Evolutionary conservation across 805 yeast genomes (phyloP), one percentile per base, ranked within the genome.

Genomic region (Saturnispora ahearnii): DNA sequence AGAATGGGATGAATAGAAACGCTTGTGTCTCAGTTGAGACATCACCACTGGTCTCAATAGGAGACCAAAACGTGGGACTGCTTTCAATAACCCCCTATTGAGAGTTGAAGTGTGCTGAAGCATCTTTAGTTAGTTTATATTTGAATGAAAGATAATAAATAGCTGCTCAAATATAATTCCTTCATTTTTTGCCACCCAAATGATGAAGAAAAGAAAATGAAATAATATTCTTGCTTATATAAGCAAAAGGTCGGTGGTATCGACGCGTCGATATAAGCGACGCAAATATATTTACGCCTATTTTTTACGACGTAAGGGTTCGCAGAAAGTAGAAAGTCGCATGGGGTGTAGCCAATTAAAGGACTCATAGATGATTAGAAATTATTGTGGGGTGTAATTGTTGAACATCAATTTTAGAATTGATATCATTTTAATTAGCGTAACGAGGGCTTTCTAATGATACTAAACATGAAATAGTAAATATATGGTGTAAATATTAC

Each of bases 1-100:
- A 5, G 56, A 48, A 11, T 32, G 29, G 2, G 58, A 49, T 5
- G 58, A 50, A 8, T 59, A 50, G 28, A 51, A 45, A 36, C 29
- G 18, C 24, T 13, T 30, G 45, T 37, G 4, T 21, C 26, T 21
- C 18, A 38, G 10, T 38, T 21, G 30, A 9, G 30, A 21, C 15
- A 21, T 15, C 15, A 43, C 45, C 26, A 32, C 5, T 5, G 45
- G 45, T 32, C 45, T 43, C 26, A 43, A 30, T 15, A 43, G 12
- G 26, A 38, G 15, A 10, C 42, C 42, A 24, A 12, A 22, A 6
- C 42, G 42, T 22, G 42, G 42, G 22, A 22, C 18, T 12, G 12
- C 18, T 15, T 13, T 24, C n/a, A 38, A 9, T 38, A 38, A 38
- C 28, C 42, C 42, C 12, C 42, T 24, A 22, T 38, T 22, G 30